Evolutionary conservation across 495 filamentous ascomycete species (phyloP), one percentile per base, ranked within the genome.

Genomic region (Astrothelium subdiscretum): DNA sequence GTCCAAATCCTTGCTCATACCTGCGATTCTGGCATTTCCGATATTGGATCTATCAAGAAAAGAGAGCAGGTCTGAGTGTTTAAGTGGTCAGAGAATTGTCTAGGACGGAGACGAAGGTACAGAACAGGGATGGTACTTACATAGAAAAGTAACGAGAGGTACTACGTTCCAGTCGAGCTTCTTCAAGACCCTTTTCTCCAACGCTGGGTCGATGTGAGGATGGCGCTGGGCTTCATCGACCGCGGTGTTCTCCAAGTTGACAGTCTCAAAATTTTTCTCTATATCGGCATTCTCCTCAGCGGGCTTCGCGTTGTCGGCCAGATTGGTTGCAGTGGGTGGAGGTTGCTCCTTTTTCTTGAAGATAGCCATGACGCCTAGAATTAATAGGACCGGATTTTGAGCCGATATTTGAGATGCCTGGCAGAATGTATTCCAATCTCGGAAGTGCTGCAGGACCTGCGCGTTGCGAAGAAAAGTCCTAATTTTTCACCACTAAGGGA

Each of bases 1-100:
- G 32, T 70, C 61, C 12, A 81, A 72, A 48, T 79, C 78, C 20
- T 67, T 63, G 29, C 72, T 65, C 70, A 81, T 72, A 24, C 78
- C 78, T 24, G 73, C 73, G 1, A 79, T 69, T 31, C 73, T 73
- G 59, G 76, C 79, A 70, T 79, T 79, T 51, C 78, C 77, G 62
- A 81, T 79, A 66, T 72, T 71, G 63, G 71, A 70, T n/a, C 66
- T 75, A 60, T 80, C 78, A 32, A 80, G 74, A 64, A 79, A 80
- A 32, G 57, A 32, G 8, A 59, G 57, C 3, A 59, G 57, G 22
- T 59, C 48, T 54, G 24, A 54, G 10, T 26, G n/a, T 5, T 8
- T 48, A 8, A 2, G 6, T 20, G 20, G 24, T 54, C 20, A 54
- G 48, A 54, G 10, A 15, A 29, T 29, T 26, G 2, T 54, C 20